These are phyloP conservation scores for Ophiostoma himal-ulmi DNA, from an alignment of 2,329 filamentous ascomycete species.

Conservation along the genomic window DNA sequence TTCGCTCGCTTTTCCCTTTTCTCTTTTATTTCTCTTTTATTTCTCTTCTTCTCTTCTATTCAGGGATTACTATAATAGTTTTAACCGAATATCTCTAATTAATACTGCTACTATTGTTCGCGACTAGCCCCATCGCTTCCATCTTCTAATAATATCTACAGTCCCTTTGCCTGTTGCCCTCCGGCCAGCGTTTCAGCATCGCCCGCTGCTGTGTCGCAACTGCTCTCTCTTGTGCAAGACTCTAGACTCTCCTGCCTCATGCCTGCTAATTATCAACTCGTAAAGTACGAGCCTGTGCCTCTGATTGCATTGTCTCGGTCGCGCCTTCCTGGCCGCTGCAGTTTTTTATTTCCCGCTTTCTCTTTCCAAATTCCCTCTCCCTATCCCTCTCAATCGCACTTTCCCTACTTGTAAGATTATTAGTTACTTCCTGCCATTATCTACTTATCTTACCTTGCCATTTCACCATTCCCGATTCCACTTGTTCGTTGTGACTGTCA, in stretches of 20 bases:
- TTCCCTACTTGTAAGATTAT: not conserved
- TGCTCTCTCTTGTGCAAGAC: not conserved
- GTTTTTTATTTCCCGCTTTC: not conserved
- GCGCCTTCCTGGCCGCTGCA: not conserved
- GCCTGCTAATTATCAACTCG: not conserved
- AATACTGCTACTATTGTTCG: not conserved
- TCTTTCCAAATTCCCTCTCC: no score
- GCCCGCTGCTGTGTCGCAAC: not conserved
- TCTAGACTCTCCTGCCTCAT: not conserved
- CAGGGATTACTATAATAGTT: no score
- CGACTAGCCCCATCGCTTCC: not conserved
- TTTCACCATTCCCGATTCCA: slow-evolving; percentile 1
- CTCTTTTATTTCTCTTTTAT: not conserved
- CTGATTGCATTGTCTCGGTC: slow-evolving; percentile 8
- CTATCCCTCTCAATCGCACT: not conserved
- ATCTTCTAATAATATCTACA: not conserved
- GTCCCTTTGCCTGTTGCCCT: not conserved
- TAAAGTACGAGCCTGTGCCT: not conserved
- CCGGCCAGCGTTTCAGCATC: not conserved
- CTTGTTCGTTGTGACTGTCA: slow-evolving; percentile 6
- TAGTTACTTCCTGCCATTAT: not conserved
- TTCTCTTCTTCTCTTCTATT: not conserved
- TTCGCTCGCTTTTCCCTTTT: not conserved
- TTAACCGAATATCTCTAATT: not conserved
- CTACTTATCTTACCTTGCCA: not conserved